Base-by-base conservation (phyloP, 441 rosid genomes). In the Mallotus repandus region DNA sequence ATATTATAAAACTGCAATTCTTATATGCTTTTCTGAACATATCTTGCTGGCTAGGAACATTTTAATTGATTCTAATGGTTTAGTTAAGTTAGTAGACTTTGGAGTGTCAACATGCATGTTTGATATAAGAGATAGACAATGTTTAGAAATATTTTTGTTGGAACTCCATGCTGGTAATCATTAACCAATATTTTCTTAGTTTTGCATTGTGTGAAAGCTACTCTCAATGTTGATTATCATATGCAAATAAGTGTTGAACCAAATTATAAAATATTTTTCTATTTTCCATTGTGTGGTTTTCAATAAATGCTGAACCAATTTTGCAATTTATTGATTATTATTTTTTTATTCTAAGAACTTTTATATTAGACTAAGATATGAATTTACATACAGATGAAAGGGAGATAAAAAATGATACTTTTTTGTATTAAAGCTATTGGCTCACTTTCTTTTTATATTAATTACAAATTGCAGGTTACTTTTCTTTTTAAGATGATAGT, bases 71-170 rank as follows among this genome's bases (percentile, higher is more conserved):
- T 77, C 85, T 70, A 86, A 85, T 78, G 99, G 99, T 69, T 75
- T 84, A 29, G 88, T 96, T 76, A 96, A 89, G 91, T 80, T 93
- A 79, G 99, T 98, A 55, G 99, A 96, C 81, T 96, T 91, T 79
- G 97, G 99, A 63, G 98, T 96, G 54, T 93, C 98, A 64, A 97
- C 97, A 54, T 87, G 98, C 91, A 90, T 96, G 98, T 96, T 93
- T 77, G 98, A 96, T 81, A 80, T 96, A 2, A 98, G 99, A 78
- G 97, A 93, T 80, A 90, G 99, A 82, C 97, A 89, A 79, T 96
- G 94, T 49, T 86, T 7, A 86, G 99, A 86, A 96, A 96, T 82
- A 93, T 98, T 69, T 96, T 96, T 62, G 99, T 90, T 74, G 98
- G 99, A 79, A 93, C 99, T 82, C 98, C 98, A 71, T 96, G 99